Evolutionary conservation across 2,329 filamentous ascomycete species (phyloP), one percentile per base, ranked within the genome.

Genomic region (Tolypocladium tundrense): DNA sequence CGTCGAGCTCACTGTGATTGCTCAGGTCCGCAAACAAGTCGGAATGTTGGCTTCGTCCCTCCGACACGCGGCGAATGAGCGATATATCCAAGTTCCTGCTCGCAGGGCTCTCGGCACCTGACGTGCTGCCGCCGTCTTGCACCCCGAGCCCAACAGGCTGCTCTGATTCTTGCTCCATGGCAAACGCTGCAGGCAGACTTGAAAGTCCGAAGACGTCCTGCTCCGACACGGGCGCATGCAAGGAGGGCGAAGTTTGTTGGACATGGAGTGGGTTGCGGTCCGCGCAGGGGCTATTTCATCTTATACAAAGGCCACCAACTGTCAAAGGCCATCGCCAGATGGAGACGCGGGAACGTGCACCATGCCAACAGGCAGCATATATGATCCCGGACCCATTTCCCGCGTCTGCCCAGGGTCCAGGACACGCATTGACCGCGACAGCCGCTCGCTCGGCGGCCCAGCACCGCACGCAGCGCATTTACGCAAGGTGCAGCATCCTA

Each of bases 21-120:
- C 56, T 60, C 39, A 63, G 21, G 54, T 62, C 60, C n/a, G 40
- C 58, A 50, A 63, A 61, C 39, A 63, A 39, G 57, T 61, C 60
- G 31, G 60, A 59, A 3, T 41, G 31, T n/a, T 52, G 52, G 45
- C 59, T 60, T 42, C 53, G 57, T 33, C 41, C 21, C 39, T 33
- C 43, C 35, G n/a, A 40, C 16, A 27, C 52, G 24, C 19, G 45
- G 31, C 24, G 13, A 40, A 33, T 45, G 39, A 39, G 48, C 13
- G 51, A 10, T 9, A 51, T 14, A 41, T 42, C 27, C n/a, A 55
- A 43, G 31, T 31, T 55, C 24, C 11, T 10, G 41, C 37, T 35
- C 19, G 14, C 37, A 39, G 52, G 16, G 27, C 33, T 40, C 40
- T 50, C 24, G 35, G n/a, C 41, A 21, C 8, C 21, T 10, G 24